Percentiles rank a stretch among this genome's conserved stretches.
Conservation (phyloP, 1,284 basidiomycete genomes). For the Puccinia novopanici region DNA sequence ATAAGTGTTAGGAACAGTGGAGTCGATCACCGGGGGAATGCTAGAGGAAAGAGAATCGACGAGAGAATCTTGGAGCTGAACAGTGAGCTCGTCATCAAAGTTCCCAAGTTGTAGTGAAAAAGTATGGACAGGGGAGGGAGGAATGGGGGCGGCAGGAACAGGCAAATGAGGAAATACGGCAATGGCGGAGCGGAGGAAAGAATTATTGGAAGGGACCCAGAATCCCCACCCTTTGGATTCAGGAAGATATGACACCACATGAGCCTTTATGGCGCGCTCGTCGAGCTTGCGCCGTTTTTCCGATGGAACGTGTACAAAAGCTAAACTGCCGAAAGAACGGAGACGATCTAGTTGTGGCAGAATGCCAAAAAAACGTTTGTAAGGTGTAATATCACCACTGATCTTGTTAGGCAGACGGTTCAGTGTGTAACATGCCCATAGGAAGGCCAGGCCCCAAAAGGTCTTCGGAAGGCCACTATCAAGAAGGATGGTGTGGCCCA, state of each 20-base stretch:
- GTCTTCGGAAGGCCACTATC: too few relatives aligned
- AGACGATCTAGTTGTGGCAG: not conserved
- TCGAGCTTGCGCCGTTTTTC: slow-evolving; percentile 1
- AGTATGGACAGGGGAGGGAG: too few relatives aligned
- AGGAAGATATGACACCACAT: not conserved
- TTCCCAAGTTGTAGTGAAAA: too few relatives aligned
- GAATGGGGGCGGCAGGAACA: too few relatives aligned
- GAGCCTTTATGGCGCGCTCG: not conserved
- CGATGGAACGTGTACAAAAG: not conserved
- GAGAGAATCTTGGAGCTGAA: too few relatives aligned
- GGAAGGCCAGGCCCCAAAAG: not conserved
- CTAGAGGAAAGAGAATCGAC: too few relatives aligned
- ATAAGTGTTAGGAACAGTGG: not conserved
- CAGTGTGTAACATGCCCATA: not conserved
- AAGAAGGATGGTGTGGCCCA: too few relatives aligned
- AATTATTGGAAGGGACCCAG: too few relatives aligned
- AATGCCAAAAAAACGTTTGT: not conserved
- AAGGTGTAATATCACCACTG: not conserved
- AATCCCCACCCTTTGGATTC: not conserved
- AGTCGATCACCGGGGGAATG: not conserved
- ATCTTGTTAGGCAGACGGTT: not conserved
- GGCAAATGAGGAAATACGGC: too few relatives aligned
- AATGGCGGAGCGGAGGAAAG: too few relatives aligned
- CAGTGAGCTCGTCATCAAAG: too few relatives aligned
- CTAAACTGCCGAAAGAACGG: not conserved